These are phyloP conservation scores for Pholiota microspora DNA, from an alignment of 768 basidiomycete species.

Conservation along the genomic window DNA sequence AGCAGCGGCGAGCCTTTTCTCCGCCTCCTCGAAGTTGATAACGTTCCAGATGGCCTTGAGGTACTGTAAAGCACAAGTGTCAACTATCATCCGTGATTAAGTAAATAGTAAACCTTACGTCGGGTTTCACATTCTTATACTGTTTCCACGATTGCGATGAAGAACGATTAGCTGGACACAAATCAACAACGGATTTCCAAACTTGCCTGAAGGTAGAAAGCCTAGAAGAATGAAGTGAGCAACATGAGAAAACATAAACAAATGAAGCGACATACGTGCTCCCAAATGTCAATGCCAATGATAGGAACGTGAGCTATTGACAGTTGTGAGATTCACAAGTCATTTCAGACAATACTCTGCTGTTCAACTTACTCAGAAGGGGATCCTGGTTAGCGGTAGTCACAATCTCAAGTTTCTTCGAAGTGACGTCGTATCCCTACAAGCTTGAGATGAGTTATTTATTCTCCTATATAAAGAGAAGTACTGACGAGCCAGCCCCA, in stretches of 20 bases:
- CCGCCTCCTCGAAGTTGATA: constrained; percentile 94
- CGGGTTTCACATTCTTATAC: constrained; percentile 92
- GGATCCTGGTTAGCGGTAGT: constrained; percentile 98
- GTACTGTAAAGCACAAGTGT: constrained; percentile 51
- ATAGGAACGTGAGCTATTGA: constrained; percentile 80
- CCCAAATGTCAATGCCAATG: constrained; percentile 97
- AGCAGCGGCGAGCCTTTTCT: constrained; percentile 46
- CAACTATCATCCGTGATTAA: background rate
- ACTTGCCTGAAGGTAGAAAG: constrained; percentile 66
- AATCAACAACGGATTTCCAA: background rate
- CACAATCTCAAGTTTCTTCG: constrained; percentile 81
- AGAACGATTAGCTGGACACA: background rate
- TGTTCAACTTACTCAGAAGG: constrained; percentile 40
- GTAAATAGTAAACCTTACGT: constrained; percentile 53
- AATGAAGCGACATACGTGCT: constrained; percentile 59
- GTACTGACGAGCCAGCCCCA: constrained; percentile 93
- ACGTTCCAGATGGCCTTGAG: constrained; percentile 95
- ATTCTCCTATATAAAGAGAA: too few species aligned
- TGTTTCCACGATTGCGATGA: constrained; percentile 25
- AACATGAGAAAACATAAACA: background rate
- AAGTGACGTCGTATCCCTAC: constrained; percentile 68
- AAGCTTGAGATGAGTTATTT: too few species aligned
- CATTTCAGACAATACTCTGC: background rate
- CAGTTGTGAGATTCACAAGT: background rate
- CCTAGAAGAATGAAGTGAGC: constrained; percentile 32